These are phyloP conservation scores for Tulasnella sp. DNA, from an alignment of 768 basidiomycete species.

Conservation along the genomic window DNA sequence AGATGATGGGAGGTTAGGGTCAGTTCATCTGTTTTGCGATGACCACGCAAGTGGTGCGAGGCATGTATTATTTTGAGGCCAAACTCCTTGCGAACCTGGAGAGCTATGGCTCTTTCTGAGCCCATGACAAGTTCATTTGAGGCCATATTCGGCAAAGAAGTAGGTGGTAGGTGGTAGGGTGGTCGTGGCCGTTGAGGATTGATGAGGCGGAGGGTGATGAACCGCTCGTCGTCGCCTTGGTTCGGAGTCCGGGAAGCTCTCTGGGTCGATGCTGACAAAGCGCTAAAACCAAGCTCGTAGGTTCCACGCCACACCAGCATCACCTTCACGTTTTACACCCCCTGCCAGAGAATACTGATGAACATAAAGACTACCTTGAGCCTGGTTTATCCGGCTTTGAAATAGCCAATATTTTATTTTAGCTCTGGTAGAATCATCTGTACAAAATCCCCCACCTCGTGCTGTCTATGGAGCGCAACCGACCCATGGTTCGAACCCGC, in stretches of 20 bases:
- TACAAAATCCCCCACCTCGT: too few relatives aligned
- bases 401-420: too few relatives aligned
- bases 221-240: neutral
- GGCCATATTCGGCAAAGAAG: neutral
- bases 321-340: neutral
- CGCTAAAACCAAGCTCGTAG: neutral
- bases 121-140: constrained; percentile 17
- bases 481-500: too few relatives aligned
- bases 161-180: neutral
- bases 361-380: too few relatives aligned
- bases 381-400: too few relatives aligned
- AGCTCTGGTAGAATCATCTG: too few relatives aligned
- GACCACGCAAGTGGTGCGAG: neutral
- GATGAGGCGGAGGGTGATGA: neutral
- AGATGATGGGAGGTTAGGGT: neutral
- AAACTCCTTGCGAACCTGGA: constrained; percentile 15
- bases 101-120: constrained; percentile 17
- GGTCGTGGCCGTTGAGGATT: neutral
- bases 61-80: neutral
- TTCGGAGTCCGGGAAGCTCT: neutral
- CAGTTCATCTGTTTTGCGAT: constrained; percentile 20
- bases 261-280: neutral
- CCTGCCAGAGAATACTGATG: too few relatives aligned
- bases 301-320: neutral
- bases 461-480: too few relatives aligned